Percentiles rank a stretch among this genome's conserved stretches.
phyloP scores from a whole-genome alignment of 306 rosid genomes.

The Acacia confusa region DNA sequence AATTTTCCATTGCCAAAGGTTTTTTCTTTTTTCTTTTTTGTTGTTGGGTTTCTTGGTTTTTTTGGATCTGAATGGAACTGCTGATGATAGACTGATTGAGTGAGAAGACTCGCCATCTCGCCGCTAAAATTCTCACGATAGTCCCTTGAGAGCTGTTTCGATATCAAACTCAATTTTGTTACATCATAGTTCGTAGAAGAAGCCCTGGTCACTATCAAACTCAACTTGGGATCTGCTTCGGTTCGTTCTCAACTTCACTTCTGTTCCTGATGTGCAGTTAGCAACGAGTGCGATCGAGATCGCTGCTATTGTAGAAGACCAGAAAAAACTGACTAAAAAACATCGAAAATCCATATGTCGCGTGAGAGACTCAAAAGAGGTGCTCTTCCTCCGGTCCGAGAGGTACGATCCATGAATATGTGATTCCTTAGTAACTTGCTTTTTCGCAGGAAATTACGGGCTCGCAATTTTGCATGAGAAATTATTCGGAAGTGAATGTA shows the following conservation, averaged over 20 bases:
- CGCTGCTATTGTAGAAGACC: slow-evolving; percentile 16
- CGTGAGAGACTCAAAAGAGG: slow-evolving; percentile 62
- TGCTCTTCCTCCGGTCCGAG: slow-evolving; percentile 78
- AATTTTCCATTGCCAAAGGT: too few species aligned
- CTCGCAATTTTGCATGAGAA: not conserved
- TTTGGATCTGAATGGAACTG: not conserved
- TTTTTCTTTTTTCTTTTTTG: too few species aligned
- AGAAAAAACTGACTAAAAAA: not conserved
- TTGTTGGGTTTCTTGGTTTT: too few species aligned
- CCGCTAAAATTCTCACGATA: not conserved
- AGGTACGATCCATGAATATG: slow-evolving; percentile 43
- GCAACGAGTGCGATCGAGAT: not conserved
- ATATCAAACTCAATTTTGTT: not conserved
- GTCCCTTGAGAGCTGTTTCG: too few species aligned
- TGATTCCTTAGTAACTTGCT: not conserved
- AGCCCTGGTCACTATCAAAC: not conserved
- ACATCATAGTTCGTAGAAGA: not conserved
- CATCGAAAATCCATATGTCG: slow-evolving; percentile 46
- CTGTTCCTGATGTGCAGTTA: not conserved
- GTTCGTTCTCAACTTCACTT: not conserved
- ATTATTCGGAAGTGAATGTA: not conserved
- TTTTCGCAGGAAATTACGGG: not conserved
- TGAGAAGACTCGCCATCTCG: not conserved
- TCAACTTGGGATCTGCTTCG: not conserved
- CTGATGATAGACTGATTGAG: not conserved